Base-by-base conservation (phyloP, 1,284 basidiomycete genomes). In the Coriolopsis trogii region DNA sequence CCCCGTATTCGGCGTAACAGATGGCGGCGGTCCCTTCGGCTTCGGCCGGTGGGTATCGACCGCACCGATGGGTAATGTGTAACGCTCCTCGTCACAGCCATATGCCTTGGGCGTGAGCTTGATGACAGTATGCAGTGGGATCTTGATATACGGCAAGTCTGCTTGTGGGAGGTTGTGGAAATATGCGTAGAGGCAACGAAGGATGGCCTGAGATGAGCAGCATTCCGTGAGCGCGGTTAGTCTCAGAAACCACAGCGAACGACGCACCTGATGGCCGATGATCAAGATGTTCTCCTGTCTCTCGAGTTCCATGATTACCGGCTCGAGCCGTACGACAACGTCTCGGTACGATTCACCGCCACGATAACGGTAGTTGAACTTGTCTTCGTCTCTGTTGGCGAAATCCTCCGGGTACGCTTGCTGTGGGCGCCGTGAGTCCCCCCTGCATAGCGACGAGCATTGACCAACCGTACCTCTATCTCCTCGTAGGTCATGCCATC, bases 401-500 rank as follows among this genome's bases (percentile, higher is more conserved):
- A 96, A 98, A 71, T 99, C 97, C 60, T 99, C 97, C 0, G 97
- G 97, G 67, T 98, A 99, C 44, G 87, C 87, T 77, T 87, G 83
- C 90, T 95, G 67, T 15, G 20, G 12, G 6, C 24, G 5, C 18
- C 6, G 24, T 30, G 10, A 13, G n/a, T n/a, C n/a, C n/a, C 0
- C 18, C 13, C 3, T 9, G 20, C 7, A 46, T 18, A 28, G 18
- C 3, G 12, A 24, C 7, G 7, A 25, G 13, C 25, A 12, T 5
- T 20, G 7, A 7, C 18, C 10, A 18, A 8, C 8, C 28, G 16
- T 47, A 91, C 93, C 79, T 95, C 96, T 51, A 99, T 98, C 78
- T 99, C 96, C 74, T 95, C 90, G 67, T 99, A 99, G 1, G 97
- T 99, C 97, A 99, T 99, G 12, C 90, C 95, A 71, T 99, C 97